A percentile compares a stretch with the other conserved stretches of the same genome.
These are phyloP conservation scores for Alopecurus myosuroides DNA, from an alignment of 176 grass and related monocot species.

Conservation along the genomic window DNA sequence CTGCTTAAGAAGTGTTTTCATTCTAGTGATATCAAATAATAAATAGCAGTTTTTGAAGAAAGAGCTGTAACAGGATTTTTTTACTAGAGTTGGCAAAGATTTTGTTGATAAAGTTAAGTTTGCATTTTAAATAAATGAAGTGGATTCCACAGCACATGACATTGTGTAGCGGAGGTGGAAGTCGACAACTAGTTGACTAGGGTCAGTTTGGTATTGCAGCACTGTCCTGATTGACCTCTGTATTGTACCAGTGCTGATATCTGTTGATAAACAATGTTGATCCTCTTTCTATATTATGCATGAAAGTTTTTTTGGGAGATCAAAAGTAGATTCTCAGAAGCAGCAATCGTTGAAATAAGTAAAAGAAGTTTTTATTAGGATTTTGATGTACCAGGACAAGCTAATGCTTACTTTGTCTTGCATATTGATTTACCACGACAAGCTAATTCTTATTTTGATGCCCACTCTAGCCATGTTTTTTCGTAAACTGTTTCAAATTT, in stretches of 20 bases:
- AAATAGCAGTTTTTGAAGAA: neutral
- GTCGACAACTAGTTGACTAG: neutral
- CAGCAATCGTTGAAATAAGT: neutral
- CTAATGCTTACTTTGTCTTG: neutral
- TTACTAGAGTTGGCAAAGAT: neutral
- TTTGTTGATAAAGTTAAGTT: no score
- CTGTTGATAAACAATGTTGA: neutral
- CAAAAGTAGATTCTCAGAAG: neutral
- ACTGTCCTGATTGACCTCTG: neutral
- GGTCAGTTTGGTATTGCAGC: neutral
- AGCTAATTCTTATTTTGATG: no score
- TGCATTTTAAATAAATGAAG: neutral
- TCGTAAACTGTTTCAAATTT: no score
- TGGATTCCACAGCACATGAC: neutral
- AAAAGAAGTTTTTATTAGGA: neutral
- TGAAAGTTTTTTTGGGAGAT: neutral
- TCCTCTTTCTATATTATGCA: neutral
- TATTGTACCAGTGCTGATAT: neutral
- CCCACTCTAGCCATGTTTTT: no score
- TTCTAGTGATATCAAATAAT: neutral
- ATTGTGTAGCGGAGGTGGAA: neutral
- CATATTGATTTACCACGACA: no score
- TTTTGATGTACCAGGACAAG: neutral
- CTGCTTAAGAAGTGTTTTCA: neutral
- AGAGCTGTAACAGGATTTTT: neutral